Evolutionary conservation across 441 rosid genomes (phyloP), one percentile per base, ranked within the genome.

Genomic region (Gossypium gossypioides): DNA sequence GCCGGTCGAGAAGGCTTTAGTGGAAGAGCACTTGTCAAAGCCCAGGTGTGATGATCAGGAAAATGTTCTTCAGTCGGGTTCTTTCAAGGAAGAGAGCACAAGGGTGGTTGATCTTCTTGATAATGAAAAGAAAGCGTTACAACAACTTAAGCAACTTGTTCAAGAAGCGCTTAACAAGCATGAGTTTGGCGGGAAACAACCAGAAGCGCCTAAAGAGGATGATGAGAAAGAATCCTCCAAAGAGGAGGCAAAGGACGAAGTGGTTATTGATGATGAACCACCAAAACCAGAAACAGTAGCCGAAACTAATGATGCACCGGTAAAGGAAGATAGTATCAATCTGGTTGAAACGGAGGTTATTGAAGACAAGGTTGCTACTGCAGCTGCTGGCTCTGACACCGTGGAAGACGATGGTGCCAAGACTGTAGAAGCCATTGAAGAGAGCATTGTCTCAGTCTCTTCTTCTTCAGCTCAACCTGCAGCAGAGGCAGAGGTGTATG

Each of bases 361-460:
- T 37, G 68, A 56, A 24, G 76, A 56, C 19, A 74, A 69, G 76
- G 24, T 13, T 15, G 71, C 66, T 4, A 24, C 65, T 19, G 52
- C 51, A 4, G 10, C 63, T 55, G 34, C 57, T 48, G 56, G 1
- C 24, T 37, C 69, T 62, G 78, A 76, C 27, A 76, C 76, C 32
- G 84, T 70, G 2, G 83, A 84, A 51, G 94, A 84, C 37, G 89
- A 85, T 3, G 94, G 82, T 3, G 82, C 90, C 68, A 88, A 88
- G 79, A 88, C 87, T 0, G 85, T 88, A 5, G 92, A 86, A 75
- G 92, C 90, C 66, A 88, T 88, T 50, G 88, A 86, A 69, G 92
- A 88, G 79, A 81, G 88, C 1, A 72, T 87, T 18, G 83, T 89
- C n/a, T 79, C 95, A 4, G 85, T 85, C 59, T 80, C 87, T 16